These are phyloP conservation scores for Colletotrichum agaves DNA, from an alignment of 2,329 filamentous ascomycete genomes.

Conservation along the genomic window DNA sequence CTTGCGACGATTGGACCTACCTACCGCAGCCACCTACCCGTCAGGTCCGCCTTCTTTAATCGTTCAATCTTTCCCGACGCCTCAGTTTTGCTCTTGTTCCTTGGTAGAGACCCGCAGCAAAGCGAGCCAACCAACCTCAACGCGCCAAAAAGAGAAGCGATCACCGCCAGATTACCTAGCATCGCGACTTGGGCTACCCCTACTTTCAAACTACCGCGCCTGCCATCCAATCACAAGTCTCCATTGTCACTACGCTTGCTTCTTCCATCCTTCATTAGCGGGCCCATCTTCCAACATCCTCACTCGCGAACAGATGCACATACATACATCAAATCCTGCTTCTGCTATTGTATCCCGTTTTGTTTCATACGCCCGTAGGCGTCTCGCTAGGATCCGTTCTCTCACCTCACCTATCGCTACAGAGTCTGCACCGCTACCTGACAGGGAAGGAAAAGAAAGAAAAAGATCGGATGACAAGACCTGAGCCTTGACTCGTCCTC, in stretches of 20 bases:
- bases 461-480: slow-evolving; percentile 21
- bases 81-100: slow-evolving; percentile 13
- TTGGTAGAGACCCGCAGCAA: slow-evolving; percentile 17
- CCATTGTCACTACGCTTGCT: slow-evolving; percentile 2
- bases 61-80: neutral
- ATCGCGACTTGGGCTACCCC: slow-evolving; percentile 1
- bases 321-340: neutral
- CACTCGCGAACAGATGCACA: slow-evolving; percentile 3
- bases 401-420: slow-evolving; percentile 9
- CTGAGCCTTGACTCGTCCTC: slow-evolving; percentile 16
- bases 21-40: neutral
- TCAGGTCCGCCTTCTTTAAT: neutral
- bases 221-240: slow-evolving; percentile 15
- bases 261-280: slow-evolving; percentile 9
- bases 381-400: slow-evolving; percentile 23
- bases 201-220: slow-evolving; percentile 1
- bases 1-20: neutral
- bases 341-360: slow-evolving; percentile 8
- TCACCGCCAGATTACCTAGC: neutral
- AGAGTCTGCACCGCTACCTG: slow-evolving; percentile 5
- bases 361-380: slow-evolving; percentile 24
- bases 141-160: neutral
- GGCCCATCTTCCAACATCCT: neutral
- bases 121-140: neutral
- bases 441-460: no score